phyloP scores from a whole-genome alignment of 306 rosid species.

The Spatholobus suberectus region DNA sequence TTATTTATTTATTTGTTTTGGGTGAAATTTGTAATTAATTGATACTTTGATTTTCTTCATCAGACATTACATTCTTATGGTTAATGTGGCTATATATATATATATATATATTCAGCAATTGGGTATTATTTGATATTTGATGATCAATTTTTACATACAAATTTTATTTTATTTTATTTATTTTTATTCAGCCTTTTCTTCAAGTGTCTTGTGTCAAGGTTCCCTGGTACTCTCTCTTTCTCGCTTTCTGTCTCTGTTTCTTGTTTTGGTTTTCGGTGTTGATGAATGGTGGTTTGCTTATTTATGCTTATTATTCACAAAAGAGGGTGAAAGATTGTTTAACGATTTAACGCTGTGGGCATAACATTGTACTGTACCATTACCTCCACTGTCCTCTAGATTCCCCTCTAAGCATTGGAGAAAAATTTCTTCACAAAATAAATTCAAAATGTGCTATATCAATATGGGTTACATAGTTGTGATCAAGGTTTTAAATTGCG shows the following conservation, averaged over 20 bases:
- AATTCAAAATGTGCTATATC: background rate
- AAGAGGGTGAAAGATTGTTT: background rate
- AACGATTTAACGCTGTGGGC: background rate
- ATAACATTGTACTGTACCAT: background rate
- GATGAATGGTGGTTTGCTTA: background rate
- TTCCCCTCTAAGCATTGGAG: background rate
- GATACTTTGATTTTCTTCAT: background rate
- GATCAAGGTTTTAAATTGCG: background rate
- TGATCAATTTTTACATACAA: too few species aligned
- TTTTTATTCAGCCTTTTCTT: background rate
- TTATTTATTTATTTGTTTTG: background rate
- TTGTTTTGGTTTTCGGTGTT: background rate
- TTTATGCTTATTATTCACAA: background rate
- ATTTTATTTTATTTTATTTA: too few species aligned
- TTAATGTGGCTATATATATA: background rate
- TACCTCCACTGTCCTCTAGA: background rate
- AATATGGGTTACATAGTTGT: background rate
- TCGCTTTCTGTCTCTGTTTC: background rate
- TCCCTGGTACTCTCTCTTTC: background rate
- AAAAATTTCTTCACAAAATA: background rate
- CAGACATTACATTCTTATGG: background rate
- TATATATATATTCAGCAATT: background rate
- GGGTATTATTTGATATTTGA: background rate
- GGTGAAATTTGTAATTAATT: background rate
- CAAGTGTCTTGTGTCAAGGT: background rate